Base-by-base conservation (phyloP, 2,329 filamentous ascomycete species). In the Aspergillus fumigatus region DNA sequence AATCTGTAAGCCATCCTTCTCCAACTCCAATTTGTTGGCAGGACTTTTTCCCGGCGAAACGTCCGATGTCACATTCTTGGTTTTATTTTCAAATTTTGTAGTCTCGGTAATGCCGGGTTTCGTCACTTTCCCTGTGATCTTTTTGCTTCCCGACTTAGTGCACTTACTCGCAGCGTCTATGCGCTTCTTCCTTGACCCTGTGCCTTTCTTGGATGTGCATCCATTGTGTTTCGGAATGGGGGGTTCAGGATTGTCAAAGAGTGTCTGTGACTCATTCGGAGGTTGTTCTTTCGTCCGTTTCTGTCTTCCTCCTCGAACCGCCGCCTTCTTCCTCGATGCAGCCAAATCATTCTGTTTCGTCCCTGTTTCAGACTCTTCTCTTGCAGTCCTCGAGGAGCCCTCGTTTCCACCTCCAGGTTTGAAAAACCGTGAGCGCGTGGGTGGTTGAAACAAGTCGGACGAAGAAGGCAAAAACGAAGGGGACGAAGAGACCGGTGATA, bases 41-140 rank as follows among this genome's bases (percentile, higher is more conserved):
- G 50, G 27, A 29, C 51, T 43, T 19, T 41, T 35, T 29, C 47
- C 48, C n/a, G 48, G 32, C 0, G 23, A 32, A 19, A 54, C 38
- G 19, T 55, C 50, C 11, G 56, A 50, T 9, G 56, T 50, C 7
- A 48, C 40, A 5, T 27, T 45, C 29, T 52, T 41, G 25, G 53
- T 21, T 50, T 65, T 62, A 35, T 61, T 59, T 14, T 29, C 50
- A 1, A 51, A n/a, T 26, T 61, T 53, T 48, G 59, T 61, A 25
- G 56, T 6, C 25, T 57, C 57, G 6, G 50, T 56, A 53, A 41
- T 60, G 6, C 62, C 61, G 9, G 66, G 50, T 59, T 77, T 78
- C 29, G 65, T 69, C 4, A 76, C 64, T 55, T 66, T 73, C 17
- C 73, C 72, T 38, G 67, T 63, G 35, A 77, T 58, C 9, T 62